Base-by-base conservation (phyloP, 495 filamentous ascomycete genomes). In the Tuber brumale region DNA sequence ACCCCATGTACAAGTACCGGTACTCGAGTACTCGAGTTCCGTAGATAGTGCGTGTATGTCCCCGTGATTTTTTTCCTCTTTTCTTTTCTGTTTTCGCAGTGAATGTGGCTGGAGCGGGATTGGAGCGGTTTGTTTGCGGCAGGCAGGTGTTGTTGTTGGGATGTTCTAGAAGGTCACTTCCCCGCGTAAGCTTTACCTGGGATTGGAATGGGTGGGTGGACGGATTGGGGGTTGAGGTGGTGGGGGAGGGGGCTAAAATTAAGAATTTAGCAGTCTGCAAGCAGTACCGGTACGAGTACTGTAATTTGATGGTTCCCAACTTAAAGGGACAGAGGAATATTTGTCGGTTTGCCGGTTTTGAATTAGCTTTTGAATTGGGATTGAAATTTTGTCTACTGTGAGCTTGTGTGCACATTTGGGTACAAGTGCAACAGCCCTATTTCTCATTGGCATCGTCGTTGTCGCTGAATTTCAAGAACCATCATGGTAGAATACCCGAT, bases 91-190 rank as follows among this genome's bases (percentile, higher is more conserved):
- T 14, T 61, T 57, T 61, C n/a, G n/a, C 1, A 9, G 27, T 16
- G 10, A 61, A 16, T 61, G 57, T 66, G 57, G 57, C 57, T 66
- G 27, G 57, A 16, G 5, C 31, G 57, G 57, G 27, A 31, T 31
- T 35, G 27, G n/a, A 66, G 27, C n/a, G 12, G 27, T 66, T 66
- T 66, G 57, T 35, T 66, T 66, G 27, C 57, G 57, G 27, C 57
- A 35, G 57, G 57, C 12, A 12, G 57, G 16, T 31, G 57, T 27
- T 35, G 57, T 35, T 66, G 57, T 66, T 66, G 57, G 57, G 57
- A 35, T 66, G 27, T 66, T 66, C 57, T 66, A 66, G 57, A 66
- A 66, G 57, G 57, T 66, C 57, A 66, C 57, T n/a, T 66, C 57
- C 57, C 57, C 57, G 57, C 57, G 57, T 19, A 35, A 19, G 57